phyloP scores from a whole-genome alignment of 768 basidiomycete species.

The Tricholomella constricta region DNA sequence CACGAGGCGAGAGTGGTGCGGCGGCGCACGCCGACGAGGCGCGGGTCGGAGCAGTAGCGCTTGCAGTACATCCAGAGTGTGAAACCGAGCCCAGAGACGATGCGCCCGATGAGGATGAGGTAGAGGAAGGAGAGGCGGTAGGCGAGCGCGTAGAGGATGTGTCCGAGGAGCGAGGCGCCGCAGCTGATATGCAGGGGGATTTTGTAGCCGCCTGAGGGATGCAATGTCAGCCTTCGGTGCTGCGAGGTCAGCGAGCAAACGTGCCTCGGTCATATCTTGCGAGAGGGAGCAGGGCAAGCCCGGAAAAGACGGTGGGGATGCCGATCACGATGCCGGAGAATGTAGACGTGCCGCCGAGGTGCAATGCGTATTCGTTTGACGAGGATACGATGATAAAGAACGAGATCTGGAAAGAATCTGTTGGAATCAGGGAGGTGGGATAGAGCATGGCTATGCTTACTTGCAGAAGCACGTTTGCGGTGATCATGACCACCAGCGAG shows the following conservation, averaged over 20 bases:
- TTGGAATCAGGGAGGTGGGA: not conserved
- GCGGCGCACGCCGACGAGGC: slow-evolving; percentile 64
- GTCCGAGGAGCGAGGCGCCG: slow-evolving; percentile 51
- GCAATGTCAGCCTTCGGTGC: not conserved
- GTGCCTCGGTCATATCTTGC: slow-evolving; percentile 57
- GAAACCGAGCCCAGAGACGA: slow-evolving; percentile 61
- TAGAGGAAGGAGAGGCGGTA: slow-evolving; percentile 63
- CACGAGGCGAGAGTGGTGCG: slow-evolving; percentile 64
- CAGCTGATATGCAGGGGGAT: slow-evolving; percentile 58
- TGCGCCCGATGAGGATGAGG: slow-evolving; percentile 71
- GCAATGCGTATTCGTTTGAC: slow-evolving; percentile 60
- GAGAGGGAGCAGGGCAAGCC: slow-evolving; percentile 57
- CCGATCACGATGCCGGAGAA: slow-evolving; percentile 72
- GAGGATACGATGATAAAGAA: slow-evolving; percentile 75
- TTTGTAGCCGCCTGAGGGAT: slow-evolving; percentile 50
- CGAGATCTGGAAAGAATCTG: slow-evolving; percentile 42
- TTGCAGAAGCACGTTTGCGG: slow-evolving; percentile 36
- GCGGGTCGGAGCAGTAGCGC: slow-evolving; percentile 68
- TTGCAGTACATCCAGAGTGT: slow-evolving; percentile 69
- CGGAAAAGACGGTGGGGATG: slow-evolving; percentile 65
- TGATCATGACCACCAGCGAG: slow-evolving; percentile 47
- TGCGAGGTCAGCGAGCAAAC: slow-evolving; percentile 3
- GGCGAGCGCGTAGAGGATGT: slow-evolving; percentile 62
- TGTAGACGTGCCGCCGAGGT: slow-evolving; percentile 66
- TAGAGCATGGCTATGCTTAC: slow-evolving; percentile 5